These are phyloP conservation scores for Lantana camara DNA, from an alignment of 257 asterid species.

Conservation along the genomic window DNA sequence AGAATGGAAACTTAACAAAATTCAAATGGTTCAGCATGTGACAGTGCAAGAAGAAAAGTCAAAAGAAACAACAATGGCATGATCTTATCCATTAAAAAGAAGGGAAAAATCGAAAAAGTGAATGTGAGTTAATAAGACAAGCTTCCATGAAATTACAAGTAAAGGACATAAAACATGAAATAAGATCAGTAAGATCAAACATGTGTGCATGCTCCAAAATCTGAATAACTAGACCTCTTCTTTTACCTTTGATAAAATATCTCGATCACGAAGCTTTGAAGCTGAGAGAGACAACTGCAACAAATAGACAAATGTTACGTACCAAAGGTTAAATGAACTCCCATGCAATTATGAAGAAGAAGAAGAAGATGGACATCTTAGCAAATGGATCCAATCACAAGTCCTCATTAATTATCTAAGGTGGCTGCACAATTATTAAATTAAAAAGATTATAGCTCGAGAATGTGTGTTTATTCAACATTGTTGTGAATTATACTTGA, in stretches of 20 bases:
- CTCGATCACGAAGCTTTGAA: slow-evolving; percentile 65
- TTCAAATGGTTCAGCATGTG: neutral
- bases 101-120: too few species aligned
- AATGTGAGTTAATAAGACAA: neutral
- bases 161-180: slow-evolving; percentile 21
- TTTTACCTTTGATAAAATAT: slow-evolving; percentile 71
- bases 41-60: neutral
- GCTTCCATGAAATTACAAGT: slow-evolving; percentile 3
- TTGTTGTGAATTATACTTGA: too few species aligned
- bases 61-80: neutral
- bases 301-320: slow-evolving; percentile 24
- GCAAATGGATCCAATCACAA: neutral
- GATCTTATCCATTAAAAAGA: neutral
- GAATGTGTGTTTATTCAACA: too few species aligned
- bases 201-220: neutral
- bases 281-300: slow-evolving; percentile 88
- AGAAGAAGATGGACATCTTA: neutral
- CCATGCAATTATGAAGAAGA: slow-evolving; percentile 18
- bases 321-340: slow-evolving; percentile 14
- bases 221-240: neutral
- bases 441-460: neutral
- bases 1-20: slow-evolving; percentile 12
- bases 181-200: neutral
- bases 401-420: neutral
- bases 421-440: neutral